Evolutionary conservation across 78 protist species (phyloP).

Genomic region (Creolimax fragrantissima): DNA sequence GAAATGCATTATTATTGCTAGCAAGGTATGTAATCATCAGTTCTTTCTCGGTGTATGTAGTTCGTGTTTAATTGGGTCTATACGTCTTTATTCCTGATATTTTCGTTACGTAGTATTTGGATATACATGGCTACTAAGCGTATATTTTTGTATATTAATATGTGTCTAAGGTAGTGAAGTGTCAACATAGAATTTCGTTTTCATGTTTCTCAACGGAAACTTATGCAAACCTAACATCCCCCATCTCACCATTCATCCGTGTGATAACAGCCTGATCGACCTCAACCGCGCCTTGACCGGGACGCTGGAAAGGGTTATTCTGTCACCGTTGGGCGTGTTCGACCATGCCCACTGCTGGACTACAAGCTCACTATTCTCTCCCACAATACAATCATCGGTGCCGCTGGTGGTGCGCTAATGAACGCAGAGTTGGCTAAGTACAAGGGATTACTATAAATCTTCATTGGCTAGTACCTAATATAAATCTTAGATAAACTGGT

Average conservation of each 20-base stretch:
- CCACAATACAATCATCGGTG: slow-evolving; percentile 68
- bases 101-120: too few species aligned
- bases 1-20: background rate
- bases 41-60: too few species aligned
- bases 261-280: slow-evolving; percentile 47
- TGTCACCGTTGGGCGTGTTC: slow-evolving; percentile 62
- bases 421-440: slow-evolving; percentile 57
- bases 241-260: too few species aligned
- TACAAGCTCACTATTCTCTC: slow-evolving; percentile 41
- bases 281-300: slow-evolving; percentile 64
- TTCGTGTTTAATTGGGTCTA: too few species aligned
- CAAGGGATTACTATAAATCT: background rate
- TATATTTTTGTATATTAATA: too few species aligned
- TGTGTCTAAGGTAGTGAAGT: too few species aligned
- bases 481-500: too few species aligned
- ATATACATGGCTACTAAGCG: too few species aligned
- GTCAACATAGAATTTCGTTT: too few species aligned
- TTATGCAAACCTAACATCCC: too few species aligned
- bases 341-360: slow-evolving; percentile 39
- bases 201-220: too few species aligned
- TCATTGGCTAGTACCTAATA: background rate
- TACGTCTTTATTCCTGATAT: too few species aligned
- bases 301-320: slow-evolving; percentile 44
- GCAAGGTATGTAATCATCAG: background rate
- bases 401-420: slow-evolving; percentile 66